Base-by-base conservation (phyloP, 192 early-diverging fungal genomes). In the Backusella mclennaniae region DNA sequence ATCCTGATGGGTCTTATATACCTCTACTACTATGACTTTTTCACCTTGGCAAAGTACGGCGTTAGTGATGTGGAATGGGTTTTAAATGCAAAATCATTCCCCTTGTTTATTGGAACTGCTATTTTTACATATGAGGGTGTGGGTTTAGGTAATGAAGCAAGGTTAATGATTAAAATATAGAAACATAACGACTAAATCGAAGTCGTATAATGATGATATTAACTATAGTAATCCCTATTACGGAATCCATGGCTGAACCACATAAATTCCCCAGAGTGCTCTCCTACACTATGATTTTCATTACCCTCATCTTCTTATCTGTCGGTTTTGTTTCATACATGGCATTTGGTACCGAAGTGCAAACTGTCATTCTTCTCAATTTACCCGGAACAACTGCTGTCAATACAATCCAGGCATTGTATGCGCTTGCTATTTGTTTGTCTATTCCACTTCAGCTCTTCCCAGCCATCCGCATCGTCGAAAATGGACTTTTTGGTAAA, bases 21-120 rank as follows among this genome's bases (percentile, higher is more conserved):
- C 77, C 87, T 98, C 23, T 90, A 94, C 79, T 86, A 88, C 76
- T 92, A 90, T 77, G 93, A 95, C 74, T 78, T 98, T 66, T 85
- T 85, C 77, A 86, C 82, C 35, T 76, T 98, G 67, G 74, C 84
- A 53, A 86, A 81, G 9, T 74, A 76, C 46, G 93, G 93, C 6
- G 77, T 89, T 31, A 90, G 91, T 23, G 84, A 90, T 21, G 85
- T 96, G 4, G 84, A 90, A 71, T 74, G 82, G 76, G 86, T 86
- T 74, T 88, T 97, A 78, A 98, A 96, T 86, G 80, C 87, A 36
- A 84, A 92, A 76, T 86, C 86, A 73, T 96, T 95, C 83, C 88
- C 95, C 15, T 85, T 97, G 53, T 95, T 98, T 77, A 90, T 98
- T 66, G 96, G 96, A 52, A 98, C 96, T 5, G 95, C 95, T 26